A percentile compares a stretch with the other conserved stretches of the same genome.
phyloP scores from a whole-genome alignment of 805 yeast genomes.

The Zygotorulaspora sp. region DNA sequence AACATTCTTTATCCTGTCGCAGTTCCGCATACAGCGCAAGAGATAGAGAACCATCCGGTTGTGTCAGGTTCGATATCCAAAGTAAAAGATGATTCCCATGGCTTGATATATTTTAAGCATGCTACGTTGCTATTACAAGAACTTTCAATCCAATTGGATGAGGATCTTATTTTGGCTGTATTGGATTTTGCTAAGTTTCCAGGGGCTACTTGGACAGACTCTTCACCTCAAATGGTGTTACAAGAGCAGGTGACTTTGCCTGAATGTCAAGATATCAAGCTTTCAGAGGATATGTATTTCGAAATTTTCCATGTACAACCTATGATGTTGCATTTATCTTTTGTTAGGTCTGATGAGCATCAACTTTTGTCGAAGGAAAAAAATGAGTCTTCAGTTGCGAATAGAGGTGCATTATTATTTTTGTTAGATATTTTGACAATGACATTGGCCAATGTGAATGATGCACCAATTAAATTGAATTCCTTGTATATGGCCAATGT shows the following conservation, averaged over 20 bases:
- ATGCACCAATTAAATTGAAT: constrained; percentile 88
- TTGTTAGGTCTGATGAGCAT: constrained; percentile 80
- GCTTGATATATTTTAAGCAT: constrained; percentile 83
- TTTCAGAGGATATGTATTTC: constrained; percentile 76
- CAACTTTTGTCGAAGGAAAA: constrained; percentile 57
- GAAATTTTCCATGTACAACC: constrained; percentile 94
- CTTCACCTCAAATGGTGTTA: constrained; percentile 41
- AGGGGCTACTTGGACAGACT: constrained; percentile 71
- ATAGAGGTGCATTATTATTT: constrained; percentile 63
- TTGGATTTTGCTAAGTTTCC: constrained; percentile 77
- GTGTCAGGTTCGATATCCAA: constrained; percentile 79
- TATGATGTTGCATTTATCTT: constrained; percentile 78
- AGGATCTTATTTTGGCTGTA: constrained; percentile 80
- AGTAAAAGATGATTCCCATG: constrained; percentile 85
- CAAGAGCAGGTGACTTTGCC: constrained; percentile 71
- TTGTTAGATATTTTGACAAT: constrained; percentile 82
- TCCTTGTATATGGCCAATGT: constrained; percentile 85
- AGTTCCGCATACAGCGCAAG: constrained; percentile 76
- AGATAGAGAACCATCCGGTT: constrained; percentile 85
- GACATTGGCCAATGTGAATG: constrained; percentile 96
- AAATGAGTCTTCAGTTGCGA: constrained; percentile 16
- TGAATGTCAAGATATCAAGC: constrained; percentile 52
- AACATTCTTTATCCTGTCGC: constrained; percentile 86
- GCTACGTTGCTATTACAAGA: constrained; percentile 89
- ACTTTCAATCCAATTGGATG: constrained; percentile 88